These are phyloP conservation scores for Plasmopara halstedii DNA, from an alignment of 352 stramenopile genomes.

Conservation along the genomic window DNA sequence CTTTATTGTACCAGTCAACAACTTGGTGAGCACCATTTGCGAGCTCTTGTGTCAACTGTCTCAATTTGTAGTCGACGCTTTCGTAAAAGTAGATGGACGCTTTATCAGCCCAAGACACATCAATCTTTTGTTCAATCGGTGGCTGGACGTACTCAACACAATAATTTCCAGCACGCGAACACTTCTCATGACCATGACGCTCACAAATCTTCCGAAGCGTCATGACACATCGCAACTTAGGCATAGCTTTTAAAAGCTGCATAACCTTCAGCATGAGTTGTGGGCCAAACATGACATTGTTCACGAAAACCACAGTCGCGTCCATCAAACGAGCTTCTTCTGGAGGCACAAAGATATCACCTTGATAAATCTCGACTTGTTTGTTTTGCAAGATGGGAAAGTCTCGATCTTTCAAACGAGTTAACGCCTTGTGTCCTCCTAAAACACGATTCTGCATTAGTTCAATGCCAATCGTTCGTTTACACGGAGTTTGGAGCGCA, in stretches of 20 bases:
- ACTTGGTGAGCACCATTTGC: not conserved
- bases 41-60: slow-evolving; percentile 30
- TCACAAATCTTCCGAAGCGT: slow-evolving; percentile 77
- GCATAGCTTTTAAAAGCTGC: slow-evolving; percentile 50
- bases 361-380: slow-evolving; percentile 53
- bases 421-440: slow-evolving; percentile 47
- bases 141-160: slow-evolving; percentile 71
- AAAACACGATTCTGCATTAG: slow-evolving; percentile 79
- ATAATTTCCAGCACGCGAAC: slow-evolving; percentile 37
- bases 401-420: slow-evolving; percentile 33
- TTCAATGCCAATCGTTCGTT: slow-evolving; percentile 64
- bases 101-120: slow-evolving; percentile 76
- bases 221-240: slow-evolving; percentile 56
- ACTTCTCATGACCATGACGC: slow-evolving; percentile 61
- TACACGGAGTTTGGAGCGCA: slow-evolving; percentile 60
- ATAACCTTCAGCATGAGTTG: slow-evolving; percentile 69
- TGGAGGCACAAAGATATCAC: slow-evolving; percentile 64
- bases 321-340: slow-evolving; percentile 47
- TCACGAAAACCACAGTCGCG: slow-evolving; percentile 81
- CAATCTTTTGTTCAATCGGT: slow-evolving; percentile 54
- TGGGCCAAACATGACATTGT: slow-evolving; percentile 79
- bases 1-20: not conserved
- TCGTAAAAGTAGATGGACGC: slow-evolving; percentile 73
- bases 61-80: slow-evolving; percentile 36
- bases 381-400: slow-evolving; percentile 41